A percentile compares a stretch with the other conserved stretches of the same genome.
These are phyloP conservation scores for Gardenia jasminoides DNA, from an alignment of 257 asterid genomes.

Conservation along the genomic window DNA sequence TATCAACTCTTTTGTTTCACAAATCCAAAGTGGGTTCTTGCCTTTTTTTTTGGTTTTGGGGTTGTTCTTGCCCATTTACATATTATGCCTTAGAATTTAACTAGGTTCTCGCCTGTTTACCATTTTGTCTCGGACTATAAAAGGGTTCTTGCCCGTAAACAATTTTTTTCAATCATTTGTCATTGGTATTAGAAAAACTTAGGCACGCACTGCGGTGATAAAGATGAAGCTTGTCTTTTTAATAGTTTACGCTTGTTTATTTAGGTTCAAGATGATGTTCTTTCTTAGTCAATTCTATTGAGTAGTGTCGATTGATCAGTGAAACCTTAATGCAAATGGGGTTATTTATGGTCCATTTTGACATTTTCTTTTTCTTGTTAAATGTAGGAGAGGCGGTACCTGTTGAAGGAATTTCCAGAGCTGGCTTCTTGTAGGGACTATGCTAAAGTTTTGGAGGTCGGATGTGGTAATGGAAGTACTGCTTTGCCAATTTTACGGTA, in stretches of 20 bases:
- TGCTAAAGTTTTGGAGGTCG: conserved; percentile 82
- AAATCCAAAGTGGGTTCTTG: neutral
- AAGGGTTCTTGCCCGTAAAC: neutral
- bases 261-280: neutral
- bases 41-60: no score
- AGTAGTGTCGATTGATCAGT: neutral
- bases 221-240: neutral
- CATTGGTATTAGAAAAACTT: neutral
- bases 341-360: neutral
- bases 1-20: neutral
- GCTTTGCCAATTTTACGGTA: conserved; percentile 67
- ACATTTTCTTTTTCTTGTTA: neutral
- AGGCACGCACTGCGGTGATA: neutral
- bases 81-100: neutral
- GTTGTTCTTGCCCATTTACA: neutral
- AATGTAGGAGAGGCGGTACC: conserved; percentile 76
- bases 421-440: conserved; percentile 57
- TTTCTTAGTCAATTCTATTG: neutral
- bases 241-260: neutral
- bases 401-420: conserved; percentile 83
- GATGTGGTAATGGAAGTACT: conserved; percentile 96
- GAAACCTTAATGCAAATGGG: neutral
- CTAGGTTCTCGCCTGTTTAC: neutral
- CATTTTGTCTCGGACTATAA: neutral
- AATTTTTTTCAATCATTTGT: neutral